A percentile compares a stretch with the other conserved stretches of the same genome.
Conservation (phyloP, 2,329 filamentous ascomycete species). For the Penicillium sp. region DNA sequence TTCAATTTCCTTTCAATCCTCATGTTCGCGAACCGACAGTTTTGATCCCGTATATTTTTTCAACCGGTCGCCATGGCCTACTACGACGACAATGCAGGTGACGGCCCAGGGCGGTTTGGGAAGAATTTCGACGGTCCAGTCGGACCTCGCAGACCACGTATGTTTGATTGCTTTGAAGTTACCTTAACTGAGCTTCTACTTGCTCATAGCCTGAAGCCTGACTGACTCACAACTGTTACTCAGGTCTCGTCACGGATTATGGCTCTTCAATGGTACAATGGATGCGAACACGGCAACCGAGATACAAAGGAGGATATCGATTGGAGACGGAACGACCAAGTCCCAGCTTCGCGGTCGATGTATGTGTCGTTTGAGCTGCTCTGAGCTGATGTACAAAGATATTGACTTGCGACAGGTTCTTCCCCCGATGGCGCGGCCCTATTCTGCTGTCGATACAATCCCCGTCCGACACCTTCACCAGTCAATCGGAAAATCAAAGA, state of each 20-base stretch:
- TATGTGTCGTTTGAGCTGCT: conserved; percentile 39
- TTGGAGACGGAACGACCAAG: conserved; percentile 83
- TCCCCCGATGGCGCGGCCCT: conserved; percentile 73
- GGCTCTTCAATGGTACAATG: conserved; percentile 86
- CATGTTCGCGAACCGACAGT: not conserved
- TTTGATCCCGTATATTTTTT: conserved; percentile 11
- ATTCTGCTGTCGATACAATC: conserved; percentile 78
- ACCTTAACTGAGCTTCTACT: not conserved
- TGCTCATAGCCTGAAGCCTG: not conserved
- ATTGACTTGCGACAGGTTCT: conserved; percentile 64
- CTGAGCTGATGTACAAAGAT: not conserved
- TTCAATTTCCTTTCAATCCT: not conserved
- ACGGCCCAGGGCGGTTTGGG: conserved; percentile 33
- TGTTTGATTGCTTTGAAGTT: conserved; percentile 11
- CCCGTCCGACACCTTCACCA: conserved; percentile 95
- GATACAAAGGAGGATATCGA: conserved; percentile 68
- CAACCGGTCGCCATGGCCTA: conserved; percentile 34
- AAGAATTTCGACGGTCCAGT: conserved; percentile 37
- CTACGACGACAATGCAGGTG: conserved; percentile 42
- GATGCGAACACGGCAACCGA: conserved; percentile 78
- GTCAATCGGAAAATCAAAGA: conserved; percentile 97
- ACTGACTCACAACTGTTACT: conserved; percentile 25
- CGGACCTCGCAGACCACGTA: conserved; percentile 45
- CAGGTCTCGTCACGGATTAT: conserved; percentile 91
- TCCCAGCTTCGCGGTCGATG: conserved; percentile 85